Percentiles rank a stretch among this genome's conserved stretches.
Conservation (phyloP, 139 green algal species). For the Chlamydomonas schloesseri region DNA sequence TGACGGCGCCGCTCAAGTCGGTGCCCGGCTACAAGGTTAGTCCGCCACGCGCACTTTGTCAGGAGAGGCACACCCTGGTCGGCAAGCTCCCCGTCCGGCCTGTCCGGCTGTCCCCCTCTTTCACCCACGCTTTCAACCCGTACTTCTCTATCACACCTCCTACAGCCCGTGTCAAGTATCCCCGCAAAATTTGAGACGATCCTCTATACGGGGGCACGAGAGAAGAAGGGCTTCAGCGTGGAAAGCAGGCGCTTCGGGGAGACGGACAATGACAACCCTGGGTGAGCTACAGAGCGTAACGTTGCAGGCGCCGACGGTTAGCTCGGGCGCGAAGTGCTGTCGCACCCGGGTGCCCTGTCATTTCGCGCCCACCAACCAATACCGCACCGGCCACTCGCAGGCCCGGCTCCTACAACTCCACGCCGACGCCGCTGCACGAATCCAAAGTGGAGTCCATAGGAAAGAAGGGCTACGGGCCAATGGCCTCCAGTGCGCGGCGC, state of each 20-base stretch:
- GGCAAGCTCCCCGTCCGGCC: too few relatives aligned
- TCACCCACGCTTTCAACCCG: too few relatives aligned
- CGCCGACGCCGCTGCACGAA: not conserved
- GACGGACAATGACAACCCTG: conserved; percentile 6
- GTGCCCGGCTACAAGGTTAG: conserved; percentile 41
- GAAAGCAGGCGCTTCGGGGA: conserved; percentile 24
- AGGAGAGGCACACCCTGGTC: too few relatives aligned
- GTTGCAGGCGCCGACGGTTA: not conserved
- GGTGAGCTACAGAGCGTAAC: not conserved
- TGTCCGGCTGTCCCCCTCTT: too few relatives aligned
- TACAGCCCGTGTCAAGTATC: conserved; percentile 15
- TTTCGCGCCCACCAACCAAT: too few relatives aligned
- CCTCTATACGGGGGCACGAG: conserved; percentile 19
- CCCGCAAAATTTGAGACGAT: conserved; percentile 44
- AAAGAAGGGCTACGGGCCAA: conserved; percentile 24
- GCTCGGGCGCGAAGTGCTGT: too few relatives aligned
- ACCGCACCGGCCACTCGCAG: not conserved
- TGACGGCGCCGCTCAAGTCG: conserved; percentile 10
- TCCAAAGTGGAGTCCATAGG: conserved; percentile 8
- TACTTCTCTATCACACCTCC: too few relatives aligned
- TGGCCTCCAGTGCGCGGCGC: conserved; percentile 1
- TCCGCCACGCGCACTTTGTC: too few relatives aligned
- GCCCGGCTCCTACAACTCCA: conserved; percentile 22
- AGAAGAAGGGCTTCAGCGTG: conserved; percentile 30
- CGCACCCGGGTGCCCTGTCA: too few relatives aligned